These are phyloP conservation scores for Cucumis cinereus DNA, from an alignment of 306 rosid species.

Conservation along the genomic window DNA sequence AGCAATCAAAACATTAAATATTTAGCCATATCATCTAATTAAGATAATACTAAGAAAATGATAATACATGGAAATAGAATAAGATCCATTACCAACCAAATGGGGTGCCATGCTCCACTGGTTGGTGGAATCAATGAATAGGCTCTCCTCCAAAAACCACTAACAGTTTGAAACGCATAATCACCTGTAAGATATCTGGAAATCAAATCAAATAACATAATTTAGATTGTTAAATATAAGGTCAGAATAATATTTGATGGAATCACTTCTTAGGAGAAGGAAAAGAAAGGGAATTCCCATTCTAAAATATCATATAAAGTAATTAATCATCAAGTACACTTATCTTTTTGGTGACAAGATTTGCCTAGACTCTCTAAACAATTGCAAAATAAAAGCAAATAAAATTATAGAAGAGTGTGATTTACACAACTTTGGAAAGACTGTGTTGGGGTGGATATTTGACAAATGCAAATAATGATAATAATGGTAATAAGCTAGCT, in stretches of 20 bases:
- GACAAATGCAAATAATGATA: conserved; percentile 21
- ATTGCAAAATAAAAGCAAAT: neutral
- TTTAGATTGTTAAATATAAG: neutral
- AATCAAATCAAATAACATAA: neutral
- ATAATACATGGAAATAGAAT: neutral
- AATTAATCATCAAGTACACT: conserved; percentile 2
- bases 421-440: conserved; percentile 15
- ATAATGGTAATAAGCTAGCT: conserved; percentile 2
- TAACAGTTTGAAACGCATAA: neutral
- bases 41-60: neutral
- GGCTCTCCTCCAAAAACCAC: neutral
- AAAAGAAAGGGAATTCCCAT: neutral
- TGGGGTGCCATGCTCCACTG: too few relatives aligned
- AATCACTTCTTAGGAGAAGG: neutral
- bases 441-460: conserved; percentile 18
- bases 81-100: neutral
- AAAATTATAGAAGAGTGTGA: conserved; percentile 16
- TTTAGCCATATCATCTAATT: neutral
- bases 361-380: conserved; percentile 26
- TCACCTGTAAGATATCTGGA: neutral
- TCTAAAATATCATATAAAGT: neutral
- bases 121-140: neutral
- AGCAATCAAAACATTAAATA: neutral
- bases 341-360: conserved; percentile 16
- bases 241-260: neutral